Conservation (phyloP, 495 filamentous ascomycete species). For the Durotheca rogersii region DNA sequence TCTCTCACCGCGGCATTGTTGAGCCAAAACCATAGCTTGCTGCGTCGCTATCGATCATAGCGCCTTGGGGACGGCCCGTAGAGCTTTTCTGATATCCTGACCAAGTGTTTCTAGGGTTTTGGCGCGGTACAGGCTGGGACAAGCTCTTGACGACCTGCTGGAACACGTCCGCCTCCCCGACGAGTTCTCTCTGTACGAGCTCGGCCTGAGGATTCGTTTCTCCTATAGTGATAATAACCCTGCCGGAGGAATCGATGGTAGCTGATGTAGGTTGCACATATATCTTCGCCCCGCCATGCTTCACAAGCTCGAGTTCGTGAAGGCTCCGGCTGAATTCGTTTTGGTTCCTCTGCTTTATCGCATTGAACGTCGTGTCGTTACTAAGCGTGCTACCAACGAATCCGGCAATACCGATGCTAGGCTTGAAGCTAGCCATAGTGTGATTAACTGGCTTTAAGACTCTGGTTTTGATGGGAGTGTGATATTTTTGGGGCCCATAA, state of each 20-base stretch:
- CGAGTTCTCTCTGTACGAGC: constrained; percentile 53
- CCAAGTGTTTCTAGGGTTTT: too few relatives aligned
- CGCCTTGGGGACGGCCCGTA: too few relatives aligned
- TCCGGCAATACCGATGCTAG: constrained; percentile 50
- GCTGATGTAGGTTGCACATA: constrained; percentile 60
- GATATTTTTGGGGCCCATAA: constrained; percentile 70
- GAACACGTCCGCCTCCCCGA: constrained; percentile 39
- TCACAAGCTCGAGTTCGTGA: constrained; percentile 56
- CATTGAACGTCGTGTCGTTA: constrained; percentile 36
- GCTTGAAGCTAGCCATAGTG: constrained; percentile 20
- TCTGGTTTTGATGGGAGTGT: constrained; percentile 66
- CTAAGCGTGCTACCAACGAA: constrained; percentile 41
- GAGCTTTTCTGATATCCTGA: too few relatives aligned
- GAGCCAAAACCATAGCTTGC: constrained; percentile 10
- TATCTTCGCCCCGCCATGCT: constrained; percentile 65
- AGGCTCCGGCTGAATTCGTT: constrained; percentile 25
- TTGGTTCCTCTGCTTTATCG: neutral
- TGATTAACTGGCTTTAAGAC: constrained; percentile 52
- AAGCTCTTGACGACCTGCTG: constrained; percentile 12
- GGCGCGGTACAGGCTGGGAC: too few relatives aligned
- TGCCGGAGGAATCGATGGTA: constrained; percentile 59
- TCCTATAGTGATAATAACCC: constrained; percentile 52
- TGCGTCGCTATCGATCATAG: too few relatives aligned
- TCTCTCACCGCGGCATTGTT: neutral
- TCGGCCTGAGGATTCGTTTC: constrained; percentile 48